A percentile compares a stretch with the other conserved stretches of the same genome.
phyloP scores from a whole-genome alignment of 2,329 filamentous ascomycete species.

The Ascochyta viciae-villosae region DNA sequence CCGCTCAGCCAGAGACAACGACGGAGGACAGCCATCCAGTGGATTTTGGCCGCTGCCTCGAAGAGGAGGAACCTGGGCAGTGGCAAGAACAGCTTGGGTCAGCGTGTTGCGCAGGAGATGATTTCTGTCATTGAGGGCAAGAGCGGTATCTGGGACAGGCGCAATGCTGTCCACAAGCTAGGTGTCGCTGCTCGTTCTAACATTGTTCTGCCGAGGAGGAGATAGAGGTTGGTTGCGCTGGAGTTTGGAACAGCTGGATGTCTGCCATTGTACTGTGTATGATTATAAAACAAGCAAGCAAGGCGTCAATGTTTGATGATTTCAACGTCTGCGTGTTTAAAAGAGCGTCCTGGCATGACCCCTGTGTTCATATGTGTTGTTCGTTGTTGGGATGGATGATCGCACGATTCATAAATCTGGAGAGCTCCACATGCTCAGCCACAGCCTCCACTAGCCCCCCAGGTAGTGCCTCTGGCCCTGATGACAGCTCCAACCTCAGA shows the following conservation, averaged over 20 bases:
- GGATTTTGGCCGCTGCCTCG: constrained; percentile 85
- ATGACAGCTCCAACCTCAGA: constrained; percentile 5
- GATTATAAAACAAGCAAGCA: constrained; percentile 15
- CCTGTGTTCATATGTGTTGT: neutral
- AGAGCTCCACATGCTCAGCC: constrained; percentile 30
- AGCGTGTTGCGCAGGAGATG: constrained; percentile 83
- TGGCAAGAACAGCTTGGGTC: constrained; percentile 75
- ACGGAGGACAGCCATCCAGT: constrained; percentile 78
- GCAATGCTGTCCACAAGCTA: constrained; percentile 78
- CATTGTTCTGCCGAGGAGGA: constrained; percentile 50
- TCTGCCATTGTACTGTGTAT: constrained; percentile 16
- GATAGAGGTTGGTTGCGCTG: constrained; percentile 24
- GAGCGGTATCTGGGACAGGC: constrained; percentile 83
- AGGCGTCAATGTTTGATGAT: neutral
- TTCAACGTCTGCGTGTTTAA: neutral
- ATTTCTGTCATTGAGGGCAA: constrained; percentile 86
- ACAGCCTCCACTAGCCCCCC: constrained; percentile 24
- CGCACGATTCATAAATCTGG: constrained; percentile 6
- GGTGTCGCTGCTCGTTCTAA: constrained; percentile 82
- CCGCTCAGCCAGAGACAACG: constrained; percentile 79
- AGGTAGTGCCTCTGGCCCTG: neutral
- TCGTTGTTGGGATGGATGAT: neutral
- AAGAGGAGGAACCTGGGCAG: constrained; percentile 78
- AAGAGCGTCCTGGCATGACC: too few species aligned
- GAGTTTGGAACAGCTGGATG: constrained; percentile 15